Evolutionary conservation across 2,329 filamentous ascomycete genomes (phyloP).

Genomic region (Neonectria neomacrospora): DNA sequence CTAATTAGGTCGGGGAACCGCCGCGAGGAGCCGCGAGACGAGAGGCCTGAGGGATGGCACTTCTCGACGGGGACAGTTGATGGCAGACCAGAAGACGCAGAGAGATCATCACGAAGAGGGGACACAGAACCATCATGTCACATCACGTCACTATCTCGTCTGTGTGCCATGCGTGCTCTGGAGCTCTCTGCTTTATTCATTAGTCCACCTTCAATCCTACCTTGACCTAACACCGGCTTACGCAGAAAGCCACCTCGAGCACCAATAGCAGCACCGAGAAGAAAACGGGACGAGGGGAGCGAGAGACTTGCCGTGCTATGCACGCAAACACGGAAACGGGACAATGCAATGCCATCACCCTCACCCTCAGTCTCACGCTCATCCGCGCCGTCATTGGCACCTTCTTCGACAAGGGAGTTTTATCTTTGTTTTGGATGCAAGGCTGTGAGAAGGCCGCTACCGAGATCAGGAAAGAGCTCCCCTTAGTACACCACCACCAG

Average conservation of each 20-base stretch:
- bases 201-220: constrained; percentile 27
- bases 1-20: constrained; percentile 36
- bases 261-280: constrained; percentile 15
- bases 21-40: constrained; percentile 36
- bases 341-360: background rate
- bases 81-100: background rate
- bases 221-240: constrained; percentile 25
- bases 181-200: constrained; percentile 6
- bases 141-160: constrained; percentile 27
- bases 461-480: background rate
- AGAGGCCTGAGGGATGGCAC: background rate
- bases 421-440: background rate
- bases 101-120: constrained; percentile 2
- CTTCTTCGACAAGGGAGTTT: background rate
- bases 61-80: background rate
- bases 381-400: background rate
- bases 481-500: constrained; percentile 5
- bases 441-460: background rate
- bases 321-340: background rate
- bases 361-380: background rate
- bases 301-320: background rate
- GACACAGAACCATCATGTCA: constrained; percentile 23
- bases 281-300: background rate
- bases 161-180: constrained; percentile 6
- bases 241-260: constrained; percentile 9